phyloP scores from a whole-genome alignment of 352 stramenopile genomes.

The Phytophthora parvispora region DNA sequence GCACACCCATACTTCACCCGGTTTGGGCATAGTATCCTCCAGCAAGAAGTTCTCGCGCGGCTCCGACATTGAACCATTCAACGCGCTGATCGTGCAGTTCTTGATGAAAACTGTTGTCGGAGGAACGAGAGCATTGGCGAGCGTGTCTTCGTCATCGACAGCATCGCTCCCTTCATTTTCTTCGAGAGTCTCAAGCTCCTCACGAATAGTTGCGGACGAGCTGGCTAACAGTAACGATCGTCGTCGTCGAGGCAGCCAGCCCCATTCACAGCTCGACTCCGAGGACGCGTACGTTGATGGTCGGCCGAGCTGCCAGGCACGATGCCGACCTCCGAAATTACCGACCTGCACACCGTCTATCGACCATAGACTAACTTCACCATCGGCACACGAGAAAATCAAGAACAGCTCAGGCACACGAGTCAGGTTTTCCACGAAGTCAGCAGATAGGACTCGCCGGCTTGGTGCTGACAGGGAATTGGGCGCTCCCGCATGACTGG shows the following conservation, averaged over 20 bases:
- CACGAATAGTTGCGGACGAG: conserved; percentile 16
- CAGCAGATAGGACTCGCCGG: conserved; percentile 53
- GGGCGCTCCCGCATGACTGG: neutral
- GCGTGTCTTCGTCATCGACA: conserved; percentile 23
- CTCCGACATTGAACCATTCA: conserved; percentile 50
- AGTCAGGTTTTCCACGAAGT: conserved; percentile 73
- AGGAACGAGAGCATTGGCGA: conserved; percentile 10
- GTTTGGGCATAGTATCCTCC: conserved; percentile 83
- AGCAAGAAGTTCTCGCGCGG: conserved; percentile 68
- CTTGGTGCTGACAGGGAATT: conserved; percentile 20
- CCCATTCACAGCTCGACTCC: conserved; percentile 58
- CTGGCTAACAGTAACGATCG: neutral
- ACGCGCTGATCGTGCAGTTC: conserved; percentile 62
- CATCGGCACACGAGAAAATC: conserved; percentile 67
- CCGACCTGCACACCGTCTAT: conserved; percentile 75
- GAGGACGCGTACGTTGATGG: conserved; percentile 55
- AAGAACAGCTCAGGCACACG: conserved; percentile 70
- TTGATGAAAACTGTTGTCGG: conserved; percentile 56
- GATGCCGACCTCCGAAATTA: conserved; percentile 69
- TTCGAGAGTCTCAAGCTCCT: conserved; percentile 17
- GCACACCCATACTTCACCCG: conserved; percentile 82
- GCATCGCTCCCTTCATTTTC: conserved; percentile 8
- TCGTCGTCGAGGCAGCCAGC: conserved; percentile 16
- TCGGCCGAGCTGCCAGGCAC: conserved; percentile 68
- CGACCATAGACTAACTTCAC: conserved; percentile 81